Conservation (phyloP, 2,329 filamentous ascomycete genomes). For the Plenodomus lindquistii region DNA sequence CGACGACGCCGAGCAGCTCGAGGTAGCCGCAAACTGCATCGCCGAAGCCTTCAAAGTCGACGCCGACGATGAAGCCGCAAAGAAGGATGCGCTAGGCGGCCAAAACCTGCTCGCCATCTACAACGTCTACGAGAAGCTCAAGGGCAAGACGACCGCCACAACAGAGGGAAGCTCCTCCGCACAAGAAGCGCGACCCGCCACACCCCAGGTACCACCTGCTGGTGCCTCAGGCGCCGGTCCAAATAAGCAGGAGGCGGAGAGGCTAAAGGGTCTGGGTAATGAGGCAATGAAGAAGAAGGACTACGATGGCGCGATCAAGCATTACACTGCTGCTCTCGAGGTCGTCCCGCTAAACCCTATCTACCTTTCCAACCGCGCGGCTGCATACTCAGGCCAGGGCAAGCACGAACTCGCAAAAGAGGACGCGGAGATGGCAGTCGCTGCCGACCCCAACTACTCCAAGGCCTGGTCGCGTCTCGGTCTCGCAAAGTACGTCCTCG, state of each 20-base stretch:
- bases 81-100: constrained; percentile 76
- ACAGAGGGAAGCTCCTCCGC: constrained; percentile 49
- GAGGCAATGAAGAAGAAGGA: constrained; percentile 94
- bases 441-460: constrained; percentile 88
- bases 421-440: constrained; percentile 89
- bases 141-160: constrained; percentile 61
- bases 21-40: constrained; percentile 93
- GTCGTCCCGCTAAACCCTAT: constrained; percentile 86
- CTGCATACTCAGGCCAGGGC: constrained; percentile 82
- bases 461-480: constrained; percentile 97
- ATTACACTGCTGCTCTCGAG: constrained; percentile 84
- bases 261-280: constrained; percentile 88
- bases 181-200: constrained; percentile 47
- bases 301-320: constrained; percentile 77
- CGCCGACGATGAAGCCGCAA: constrained; percentile 71
- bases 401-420: constrained; percentile 82
- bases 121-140: constrained; percentile 93
- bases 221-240: constrained; percentile 49
- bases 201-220: constrained; percentile 42
- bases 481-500: constrained; percentile 86
- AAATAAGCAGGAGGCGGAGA: constrained; percentile 79
- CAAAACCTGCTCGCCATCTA: constrained; percentile 92
- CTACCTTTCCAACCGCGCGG: constrained; percentile 96
- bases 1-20: constrained; percentile 91
- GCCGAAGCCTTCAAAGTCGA: constrained; percentile 95